These are phyloP conservation scores for Mortierella sp. DNA, from an alignment of 371 early-diverging fungal genomes.

Conservation along the genomic window DNA sequence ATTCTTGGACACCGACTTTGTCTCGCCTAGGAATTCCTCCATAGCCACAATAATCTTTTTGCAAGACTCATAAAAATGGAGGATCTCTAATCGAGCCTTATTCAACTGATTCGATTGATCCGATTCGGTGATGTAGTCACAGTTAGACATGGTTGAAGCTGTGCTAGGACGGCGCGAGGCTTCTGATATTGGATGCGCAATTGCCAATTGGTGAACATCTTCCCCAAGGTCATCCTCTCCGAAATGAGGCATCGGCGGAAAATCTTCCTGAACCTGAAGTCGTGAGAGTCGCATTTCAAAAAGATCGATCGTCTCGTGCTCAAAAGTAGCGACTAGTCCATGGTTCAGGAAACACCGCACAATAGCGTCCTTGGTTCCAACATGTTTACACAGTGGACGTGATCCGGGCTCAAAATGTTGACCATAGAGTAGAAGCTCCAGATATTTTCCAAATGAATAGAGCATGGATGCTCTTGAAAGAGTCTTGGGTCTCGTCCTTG, in stretches of 20 bases:
- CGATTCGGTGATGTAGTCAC: conserved; percentile 33
- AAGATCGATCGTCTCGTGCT: conserved; percentile 58
- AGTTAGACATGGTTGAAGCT: conserved; percentile 20
- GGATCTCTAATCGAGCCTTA: conserved; percentile 49
- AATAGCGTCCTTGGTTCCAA: conserved; percentile 38
- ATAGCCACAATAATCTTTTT: conserved; percentile 54
- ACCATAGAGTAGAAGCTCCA: conserved; percentile 69
- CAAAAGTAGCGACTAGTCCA: conserved; percentile 59
- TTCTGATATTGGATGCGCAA: conserved; percentile 3
- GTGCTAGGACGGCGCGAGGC: conserved; percentile 5
- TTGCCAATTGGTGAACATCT: conserved; percentile 21
- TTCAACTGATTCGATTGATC: conserved; percentile 31
- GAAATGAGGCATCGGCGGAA: conserved; percentile 35
- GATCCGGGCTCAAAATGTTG: conserved; percentile 56
- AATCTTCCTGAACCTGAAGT: conserved; percentile 59
- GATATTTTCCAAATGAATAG: conserved; percentile 72
- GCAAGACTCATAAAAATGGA: conserved; percentile 56
- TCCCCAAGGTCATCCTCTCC: conserved; percentile 17
- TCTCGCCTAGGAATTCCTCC: conserved; percentile 53
- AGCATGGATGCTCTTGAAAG: conserved; percentile 57
- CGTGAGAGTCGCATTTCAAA: conserved; percentile 72
- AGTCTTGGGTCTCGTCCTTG: conserved; percentile 43
- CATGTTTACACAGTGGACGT: conserved; percentile 56
- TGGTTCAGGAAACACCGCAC: conserved; percentile 58
- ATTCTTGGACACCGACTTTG: conserved; percentile 30